Base-by-base conservation (phyloP, 2,329 filamentous ascomycete genomes). In the Aspergillus caelatus region DNA sequence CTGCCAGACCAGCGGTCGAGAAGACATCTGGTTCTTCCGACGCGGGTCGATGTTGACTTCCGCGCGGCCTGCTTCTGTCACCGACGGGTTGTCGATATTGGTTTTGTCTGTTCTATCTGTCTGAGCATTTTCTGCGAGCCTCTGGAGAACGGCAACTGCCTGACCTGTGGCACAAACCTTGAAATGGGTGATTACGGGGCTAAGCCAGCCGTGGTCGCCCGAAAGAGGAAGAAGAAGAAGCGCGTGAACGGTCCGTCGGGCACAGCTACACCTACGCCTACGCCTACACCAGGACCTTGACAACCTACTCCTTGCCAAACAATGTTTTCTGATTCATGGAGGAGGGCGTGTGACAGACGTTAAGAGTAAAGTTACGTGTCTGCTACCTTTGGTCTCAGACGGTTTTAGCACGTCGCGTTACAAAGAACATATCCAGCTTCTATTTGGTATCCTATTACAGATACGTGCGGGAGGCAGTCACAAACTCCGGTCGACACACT, bases 41-140 rank as follows among this genome's bases (percentile, higher is more conserved):
- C 91, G 9, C 89, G 92, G 43, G 91, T 94, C 61, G 89, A 91
- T 52, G 93, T 99, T 50, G 96, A 99, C 79, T 99, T 99, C 77
- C 88, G 95, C 50, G 94, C 96, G n/a, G 95, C 95, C 4, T 99
- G 95, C 76, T 99, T 99, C 81, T 99, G 95, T 76, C 95, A 99
- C 79, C 86, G 94, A 57, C 88, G 88, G 41, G 93, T 98, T 23
- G 90, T 99, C 50, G 93, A 97, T 78, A 88, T 94, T 1, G 95
- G 94, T 10, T 99, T 92, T 75, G 94, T 99, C 43, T 99, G 95
- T 82, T 96, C 92, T 65, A 93, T 99, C 70, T 99, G 95, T 75
- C 83, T 99, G 52, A 96, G 92, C 77, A 99, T 96, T 71, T 97
- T 96, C 76, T 97, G 93, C 80, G 82, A 86, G 52, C 84, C 86